phyloP scores from a whole-genome alignment of 805 yeast genomes.

The Ascoidea asiatica region DNA sequence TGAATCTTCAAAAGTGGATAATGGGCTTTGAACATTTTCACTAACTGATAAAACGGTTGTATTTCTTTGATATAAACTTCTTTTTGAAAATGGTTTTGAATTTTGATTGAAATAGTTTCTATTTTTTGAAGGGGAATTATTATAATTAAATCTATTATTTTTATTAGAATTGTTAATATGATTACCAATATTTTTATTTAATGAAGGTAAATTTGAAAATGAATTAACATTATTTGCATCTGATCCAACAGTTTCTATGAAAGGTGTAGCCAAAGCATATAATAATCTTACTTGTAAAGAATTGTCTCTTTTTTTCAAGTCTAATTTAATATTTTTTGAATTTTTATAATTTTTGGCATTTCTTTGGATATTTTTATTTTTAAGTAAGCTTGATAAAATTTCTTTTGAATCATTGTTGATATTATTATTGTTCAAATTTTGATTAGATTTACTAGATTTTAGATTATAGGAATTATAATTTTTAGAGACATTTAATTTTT shows the following conservation, averaged over 20 bases:
- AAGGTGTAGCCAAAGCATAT: slow-evolving; percentile 58
- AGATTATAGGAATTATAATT: too few relatives aligned
- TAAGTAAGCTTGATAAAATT: neutral
- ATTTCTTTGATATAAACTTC: neutral
- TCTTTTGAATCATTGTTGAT: neutral
- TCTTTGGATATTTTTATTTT: neutral
- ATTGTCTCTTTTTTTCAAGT: slow-evolving; percentile 28
- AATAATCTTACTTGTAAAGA: slow-evolving; percentile 32
- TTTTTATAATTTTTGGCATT: neutral
- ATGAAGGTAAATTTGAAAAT: slow-evolving; percentile 13
- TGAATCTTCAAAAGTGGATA: neutral
- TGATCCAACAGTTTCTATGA: slow-evolving; percentile 20
- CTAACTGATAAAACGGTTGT: neutral
- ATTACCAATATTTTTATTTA: slow-evolving; percentile 20
- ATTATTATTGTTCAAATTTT: neutral
- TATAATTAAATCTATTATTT: slow-evolving; percentile 1
- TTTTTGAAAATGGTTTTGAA: neutral
- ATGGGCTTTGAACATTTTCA: slow-evolving; percentile 1
- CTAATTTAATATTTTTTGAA: slow-evolving; percentile 13
- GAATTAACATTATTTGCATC: too few relatives aligned
- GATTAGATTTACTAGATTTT: neutral
- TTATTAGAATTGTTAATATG: slow-evolving; percentile 11
- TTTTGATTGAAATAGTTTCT: too few relatives aligned
- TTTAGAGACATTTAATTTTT: too few relatives aligned
- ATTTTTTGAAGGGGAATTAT: neutral